phyloP scores from a whole-genome alignment of 2,329 filamentous ascomycete species.

The Aureobasidium mangrovei region DNA sequence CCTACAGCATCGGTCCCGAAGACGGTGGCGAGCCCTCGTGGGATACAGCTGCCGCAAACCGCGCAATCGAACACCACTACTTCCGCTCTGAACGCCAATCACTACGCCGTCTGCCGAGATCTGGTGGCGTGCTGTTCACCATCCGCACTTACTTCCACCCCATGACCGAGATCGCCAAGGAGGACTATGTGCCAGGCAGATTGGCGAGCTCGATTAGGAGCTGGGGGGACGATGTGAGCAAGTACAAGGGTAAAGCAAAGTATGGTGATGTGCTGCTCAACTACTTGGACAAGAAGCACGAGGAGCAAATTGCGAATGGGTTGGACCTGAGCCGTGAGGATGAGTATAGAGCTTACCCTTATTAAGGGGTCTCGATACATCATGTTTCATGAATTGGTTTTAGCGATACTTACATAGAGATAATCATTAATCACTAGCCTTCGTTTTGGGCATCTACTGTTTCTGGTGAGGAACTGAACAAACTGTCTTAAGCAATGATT shows the following conservation, averaged over 20 bases:
- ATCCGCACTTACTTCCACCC: constrained; percentile 74
- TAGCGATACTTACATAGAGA: no score
- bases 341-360: constrained; percentile 55
- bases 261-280: constrained; percentile 66
- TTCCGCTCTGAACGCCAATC: constrained; percentile 72
- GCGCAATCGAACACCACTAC: constrained; percentile 61
- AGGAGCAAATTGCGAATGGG: constrained; percentile 61
- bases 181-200: constrained; percentile 69
- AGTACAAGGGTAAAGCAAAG: constrained; percentile 69
- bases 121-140: constrained; percentile 55
- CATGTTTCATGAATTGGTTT: no score
- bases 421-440: no score
- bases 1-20: constrained; percentile 64
- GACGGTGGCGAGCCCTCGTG: constrained; percentile 57
- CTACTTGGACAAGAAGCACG: constrained; percentile 65
- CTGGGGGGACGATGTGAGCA: constrained; percentile 68
- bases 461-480: no score
- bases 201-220: constrained; percentile 70
- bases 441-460: no score
- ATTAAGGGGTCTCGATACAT: constrained; percentile 20
- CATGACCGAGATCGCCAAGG: constrained; percentile 56
- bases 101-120: constrained; percentile 40
- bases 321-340: constrained; percentile 55
- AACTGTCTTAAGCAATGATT: no score
- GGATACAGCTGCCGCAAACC: constrained; percentile 67